Percentiles rank a stretch among this genome's conserved stretches.
Conservation (phyloP, 1,139 yeast genomes). For the Wickerhamomyces sp. region DNA sequence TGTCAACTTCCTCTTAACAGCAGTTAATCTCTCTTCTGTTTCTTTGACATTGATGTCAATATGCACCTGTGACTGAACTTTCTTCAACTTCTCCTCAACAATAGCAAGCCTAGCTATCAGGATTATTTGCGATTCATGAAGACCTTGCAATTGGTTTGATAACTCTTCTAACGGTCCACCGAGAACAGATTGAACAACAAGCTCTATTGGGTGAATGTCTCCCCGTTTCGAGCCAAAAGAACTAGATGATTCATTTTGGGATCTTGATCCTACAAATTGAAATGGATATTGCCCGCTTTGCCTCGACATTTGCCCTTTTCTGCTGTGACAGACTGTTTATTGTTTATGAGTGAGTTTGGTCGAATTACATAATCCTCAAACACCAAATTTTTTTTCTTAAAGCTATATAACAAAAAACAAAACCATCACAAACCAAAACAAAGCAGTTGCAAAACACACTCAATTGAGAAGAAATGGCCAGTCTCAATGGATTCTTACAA, state of each 20-base stretch:
- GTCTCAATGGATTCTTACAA: conserved; percentile 19
- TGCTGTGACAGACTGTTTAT: background rate
- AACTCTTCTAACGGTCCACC: conserved; percentile 50
- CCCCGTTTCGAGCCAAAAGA: conserved; percentile 1
- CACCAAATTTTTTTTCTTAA: background rate
- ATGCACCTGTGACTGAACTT: conserved; percentile 12
- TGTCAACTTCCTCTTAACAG: conserved; percentile 34
- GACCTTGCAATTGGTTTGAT: conserved; percentile 46
- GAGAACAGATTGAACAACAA: conserved; percentile 50
- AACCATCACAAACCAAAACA: background rate
- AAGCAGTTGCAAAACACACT: background rate
- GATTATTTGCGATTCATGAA: conserved; percentile 54
- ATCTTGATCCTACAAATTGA: background rate
- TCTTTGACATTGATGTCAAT: conserved; percentile 25
- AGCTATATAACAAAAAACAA: background rate
- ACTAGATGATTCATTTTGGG: background rate
- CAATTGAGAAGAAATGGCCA: conserved; percentile 14
- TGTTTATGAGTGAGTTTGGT: background rate
- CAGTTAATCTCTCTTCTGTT: conserved; percentile 32
- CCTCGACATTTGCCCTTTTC: conserved; percentile 5
- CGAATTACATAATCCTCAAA: background rate
- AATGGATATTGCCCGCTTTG: background rate
- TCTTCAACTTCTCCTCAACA: conserved; percentile 19
- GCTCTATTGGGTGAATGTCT: conserved; percentile 50
- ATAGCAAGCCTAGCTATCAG: conserved; percentile 43